Percentiles rank a stretch among this genome's conserved stretches.
These are phyloP conservation scores for Yarrowia hollandica DNA, from an alignment of 805 yeast genomes.

Conservation along the genomic window DNA sequence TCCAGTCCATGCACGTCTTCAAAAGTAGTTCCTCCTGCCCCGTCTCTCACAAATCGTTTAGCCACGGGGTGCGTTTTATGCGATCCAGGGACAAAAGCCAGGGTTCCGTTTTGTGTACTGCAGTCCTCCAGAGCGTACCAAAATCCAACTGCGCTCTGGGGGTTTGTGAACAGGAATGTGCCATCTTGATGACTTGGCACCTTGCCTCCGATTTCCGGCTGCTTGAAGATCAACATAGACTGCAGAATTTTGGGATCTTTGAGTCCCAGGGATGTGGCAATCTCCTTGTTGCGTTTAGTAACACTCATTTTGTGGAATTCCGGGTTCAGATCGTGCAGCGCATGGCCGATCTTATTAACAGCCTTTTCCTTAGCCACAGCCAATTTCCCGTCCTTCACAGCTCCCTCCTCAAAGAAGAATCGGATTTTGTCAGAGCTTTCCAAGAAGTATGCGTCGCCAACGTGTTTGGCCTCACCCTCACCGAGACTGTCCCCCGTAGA, in stretches of 20 bases:
- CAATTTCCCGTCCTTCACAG: conserved; percentile 54
- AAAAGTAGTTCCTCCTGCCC: conserved; percentile 56
- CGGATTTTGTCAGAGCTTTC: conserved; percentile 67
- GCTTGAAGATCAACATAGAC: conserved; percentile 77
- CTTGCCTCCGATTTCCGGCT: conserved; percentile 68
- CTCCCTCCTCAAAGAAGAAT: conserved; percentile 71
- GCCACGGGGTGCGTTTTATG: conserved; percentile 58
- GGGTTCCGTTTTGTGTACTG: conserved; percentile 63
- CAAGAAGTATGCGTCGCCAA: conserved; percentile 73
- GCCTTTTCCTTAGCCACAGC: conserved; percentile 55
- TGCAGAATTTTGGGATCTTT: conserved; percentile 71
- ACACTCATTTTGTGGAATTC: conserved; percentile 55
- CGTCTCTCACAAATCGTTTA: conserved; percentile 59
- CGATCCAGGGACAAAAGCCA: conserved; percentile 68
- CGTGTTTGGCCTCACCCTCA: conserved; percentile 51
- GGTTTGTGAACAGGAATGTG: conserved; percentile 68
- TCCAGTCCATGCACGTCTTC: conserved; percentile 42
- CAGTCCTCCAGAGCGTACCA: conserved; percentile 84
- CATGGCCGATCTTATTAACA: conserved; percentile 79
- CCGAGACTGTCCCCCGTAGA: conserved; percentile 51
- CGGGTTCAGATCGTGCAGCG: conserved; percentile 59
- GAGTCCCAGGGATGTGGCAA: conserved; percentile 55
- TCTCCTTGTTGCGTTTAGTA: conserved; percentile 49
- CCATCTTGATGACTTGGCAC: conserved; percentile 82
- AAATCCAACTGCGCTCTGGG: conserved; percentile 71